Conservation (phyloP, 208 protist genomes). For the Polymyxa betae region DNA sequence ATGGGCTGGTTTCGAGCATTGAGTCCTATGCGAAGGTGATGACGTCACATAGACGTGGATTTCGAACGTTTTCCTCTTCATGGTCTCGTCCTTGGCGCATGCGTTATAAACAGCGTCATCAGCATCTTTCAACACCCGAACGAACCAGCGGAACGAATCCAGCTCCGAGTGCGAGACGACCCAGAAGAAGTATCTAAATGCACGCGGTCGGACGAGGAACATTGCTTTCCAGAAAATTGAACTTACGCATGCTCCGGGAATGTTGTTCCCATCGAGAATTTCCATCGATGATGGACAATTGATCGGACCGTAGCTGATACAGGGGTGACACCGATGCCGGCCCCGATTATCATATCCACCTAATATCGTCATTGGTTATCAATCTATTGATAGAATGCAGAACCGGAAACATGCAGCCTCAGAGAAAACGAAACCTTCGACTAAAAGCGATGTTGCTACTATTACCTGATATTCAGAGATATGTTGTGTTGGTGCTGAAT, state of each 20-base stretch:
- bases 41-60: constrained; percentile 51
- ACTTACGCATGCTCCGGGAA: constrained; percentile 39
- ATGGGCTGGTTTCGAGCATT: not conserved
- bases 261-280: constrained; percentile 36
- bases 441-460: not conserved
- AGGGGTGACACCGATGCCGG: constrained; percentile 46
- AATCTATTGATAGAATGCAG: too few relatives aligned
- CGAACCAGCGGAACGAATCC: constrained; percentile 42
- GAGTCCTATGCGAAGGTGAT: not conserved
- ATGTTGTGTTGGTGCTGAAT: constrained; percentile 61
- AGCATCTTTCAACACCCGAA: constrained; percentile 33
- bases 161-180: constrained; percentile 19
- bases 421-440: not conserved
- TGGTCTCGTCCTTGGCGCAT: not conserved
- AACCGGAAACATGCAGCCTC: too few relatives aligned
- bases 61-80: constrained; percentile 53
- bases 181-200: constrained; percentile 39
- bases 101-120: constrained; percentile 41
- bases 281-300: constrained; percentile 46
- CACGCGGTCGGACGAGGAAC: not conserved
- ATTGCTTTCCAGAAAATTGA: not conserved
- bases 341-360: constrained; percentile 43
- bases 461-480: constrained; percentile 54
- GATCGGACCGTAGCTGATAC: constrained; percentile 27
- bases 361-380: not conserved